Evolutionary conservation across 1,139 yeast species (phyloP), one percentile per base, ranked within the genome.

Genomic region (Lodderomyces theae): DNA sequence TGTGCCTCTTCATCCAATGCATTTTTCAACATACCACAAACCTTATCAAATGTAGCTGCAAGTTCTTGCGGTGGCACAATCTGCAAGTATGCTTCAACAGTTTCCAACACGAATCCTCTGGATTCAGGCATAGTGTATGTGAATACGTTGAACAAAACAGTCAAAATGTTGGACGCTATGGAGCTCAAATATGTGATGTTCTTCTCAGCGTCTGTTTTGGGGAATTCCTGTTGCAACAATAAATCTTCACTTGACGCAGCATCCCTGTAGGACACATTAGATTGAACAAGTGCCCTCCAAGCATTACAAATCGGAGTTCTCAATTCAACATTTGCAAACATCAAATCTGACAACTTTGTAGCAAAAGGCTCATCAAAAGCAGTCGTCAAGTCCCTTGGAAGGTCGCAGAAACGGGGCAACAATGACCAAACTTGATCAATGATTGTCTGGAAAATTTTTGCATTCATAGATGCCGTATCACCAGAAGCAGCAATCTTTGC

Each of bases 401-500:
- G 73, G 57, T 86, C 94, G 58, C 95, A 85, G 62, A 89, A 92
- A 51, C 82, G 85, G 12, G 98, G 97, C 46, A 92, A 69, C 46
- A 90, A 72, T 2, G 95, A 81, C 97, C 97, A 90, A 38, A 89
- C 73, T 69, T 92, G 99, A 57, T 87, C 96, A 36, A 86, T 69
- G 40, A 92, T 79, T 1, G 97, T 90, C 53, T 80, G 77, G 57
- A 85, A 86, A 41, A 90, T 79, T 61, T 88, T 90, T 44, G 69
- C 65, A 56, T 86, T 85, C 50, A 84, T 72, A 1, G 89, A 79
- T 39, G 78, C 79, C 40, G 72, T 66, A 34, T 66, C 58, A 23
- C 72, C 63, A 38, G 74, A 63, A n/a, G 63, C 58, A 2, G 53
- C 54, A 36, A 79, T 65, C 49, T 76, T 77, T 4, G 62, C 61